A percentile compares a stretch with the other conserved stretches of the same genome.
Evolutionary conservation across 2,329 filamentous ascomycete species (phyloP).

Genomic region (Akanthomyces dipterigenus): DNA sequence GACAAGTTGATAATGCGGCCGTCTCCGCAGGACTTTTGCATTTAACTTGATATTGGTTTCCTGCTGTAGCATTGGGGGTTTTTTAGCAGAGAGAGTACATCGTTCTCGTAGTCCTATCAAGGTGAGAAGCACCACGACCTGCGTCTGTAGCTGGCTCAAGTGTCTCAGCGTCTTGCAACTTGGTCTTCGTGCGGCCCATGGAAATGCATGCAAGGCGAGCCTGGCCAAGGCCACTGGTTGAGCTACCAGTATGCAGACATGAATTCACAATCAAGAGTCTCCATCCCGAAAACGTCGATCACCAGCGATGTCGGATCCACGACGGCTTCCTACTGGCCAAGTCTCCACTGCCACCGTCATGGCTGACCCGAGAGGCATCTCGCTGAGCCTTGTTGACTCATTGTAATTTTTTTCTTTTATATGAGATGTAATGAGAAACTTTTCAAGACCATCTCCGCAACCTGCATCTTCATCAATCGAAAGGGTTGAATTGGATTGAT

Average conservation of each 20-base stretch:
- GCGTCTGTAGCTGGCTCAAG: no score
- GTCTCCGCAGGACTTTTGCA: neutral
- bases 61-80: neutral
- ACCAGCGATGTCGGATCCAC: conserved; percentile 5
- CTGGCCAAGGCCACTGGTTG: neutral
- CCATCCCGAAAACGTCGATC: neutral
- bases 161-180: neutral
- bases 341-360: conserved; percentile 1
- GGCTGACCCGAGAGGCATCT: neutral
- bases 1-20: neutral
- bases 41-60: neutral
- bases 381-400: conserved; percentile 4
- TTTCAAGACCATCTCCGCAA: neutral
- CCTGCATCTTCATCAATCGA: neutral
- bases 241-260: neutral
- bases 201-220: neutral
- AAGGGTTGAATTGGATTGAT: neutral
- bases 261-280: neutral
- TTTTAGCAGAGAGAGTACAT: no score
- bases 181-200: no score
- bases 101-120: no score
- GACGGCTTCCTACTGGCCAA: neutral
- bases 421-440: neutral
- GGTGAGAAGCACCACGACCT: no score
- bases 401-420: neutral